Conservation (phyloP, 495 filamentous ascomycete genomes). For the Penicillium antarcticum region DNA sequence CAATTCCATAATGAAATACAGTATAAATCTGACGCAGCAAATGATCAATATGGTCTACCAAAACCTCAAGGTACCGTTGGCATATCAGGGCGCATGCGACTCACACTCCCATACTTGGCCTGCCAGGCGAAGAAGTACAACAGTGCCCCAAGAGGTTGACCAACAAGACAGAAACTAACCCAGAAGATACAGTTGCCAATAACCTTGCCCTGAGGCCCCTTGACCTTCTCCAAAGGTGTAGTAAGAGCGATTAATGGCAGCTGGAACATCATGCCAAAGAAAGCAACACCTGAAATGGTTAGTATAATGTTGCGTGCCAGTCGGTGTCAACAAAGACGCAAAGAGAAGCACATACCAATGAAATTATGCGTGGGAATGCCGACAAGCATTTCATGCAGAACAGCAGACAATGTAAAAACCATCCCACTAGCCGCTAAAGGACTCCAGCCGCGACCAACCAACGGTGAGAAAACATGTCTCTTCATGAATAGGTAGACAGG, state of each 20-base stretch:
- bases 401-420: constrained; percentile 82
- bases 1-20: too few relatives aligned
- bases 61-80: neutral
- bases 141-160: constrained; percentile 85
- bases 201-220: constrained; percentile 66
- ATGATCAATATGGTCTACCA: too few relatives aligned
- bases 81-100: constrained; percentile 22
- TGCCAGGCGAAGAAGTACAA: constrained; percentile 99
- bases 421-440: constrained; percentile 61
- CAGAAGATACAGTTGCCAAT: constrained; percentile 94
- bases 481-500: constrained; percentile 96
- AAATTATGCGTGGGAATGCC: constrained; percentile 95
- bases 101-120: constrained; percentile 86
- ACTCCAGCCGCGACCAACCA: constrained; percentile 78
- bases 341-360: constrained; percentile 55
- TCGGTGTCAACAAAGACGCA: neutral
- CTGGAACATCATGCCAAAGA: constrained; percentile 90
- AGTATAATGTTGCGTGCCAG: constrained; percentile 5
- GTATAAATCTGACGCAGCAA: too few relatives aligned
- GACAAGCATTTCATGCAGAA: constrained; percentile 89
- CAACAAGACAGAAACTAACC: constrained; percentile 89
- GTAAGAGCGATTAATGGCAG: constrained; percentile 85
- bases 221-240: constrained; percentile 70
- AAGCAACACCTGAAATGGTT: constrained; percentile 67
- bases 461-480: constrained; percentile 81